Evolutionary conservation across 345 rosid genomes (phyloP), one percentile per base, ranked within the genome.

Genomic region (Trapa bicornis): DNA sequence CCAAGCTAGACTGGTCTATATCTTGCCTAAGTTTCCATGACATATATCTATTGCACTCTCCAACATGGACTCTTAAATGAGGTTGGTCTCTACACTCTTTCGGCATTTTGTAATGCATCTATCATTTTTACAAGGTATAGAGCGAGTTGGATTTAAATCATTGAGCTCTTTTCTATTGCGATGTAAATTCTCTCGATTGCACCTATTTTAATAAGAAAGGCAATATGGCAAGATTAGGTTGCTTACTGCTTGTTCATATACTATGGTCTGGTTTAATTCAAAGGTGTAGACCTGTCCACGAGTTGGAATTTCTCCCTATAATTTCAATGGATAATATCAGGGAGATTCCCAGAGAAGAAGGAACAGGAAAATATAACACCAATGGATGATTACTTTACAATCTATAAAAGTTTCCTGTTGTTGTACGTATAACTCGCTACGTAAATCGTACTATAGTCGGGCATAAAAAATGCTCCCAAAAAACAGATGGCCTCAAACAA

Each of bases 121-220:
- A 42, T 39, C 54, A 29, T 74, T 64, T 77, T 61, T 83, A 80
- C 78, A 81, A 83, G 87, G 86, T 66, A 52, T 80, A 82, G 85
- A 84, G 73, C 64, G 65, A 73, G 75, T 77, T 1, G 41, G 13
- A 68, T 52, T 47, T 7, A 29, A 12, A 16, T 22, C 38, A 32
- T 6, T 60, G 2, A 1, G 14, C 53, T 47, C 14, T 47, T 17
- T 47, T 7, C 57, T 0, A 29, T 52, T 17, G 16, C 29, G 5
- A 7, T 17, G 57, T 52, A 16, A 16, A 52, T 52, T 15, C 57
- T 17, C 7, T 17, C 29, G n/a, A 52, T 15, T 22, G 29, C 57
- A 1, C 16, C 22, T 52, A 52, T 52, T 52, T 52, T 8, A 2
- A 22, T 1, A 5, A 17, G 29, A 4, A 22, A 22, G 29, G 29